These are phyloP conservation scores for Kodamaea sp. DNA, from an alignment of 1,139 yeast species.

Conservation along the genomic window DNA sequence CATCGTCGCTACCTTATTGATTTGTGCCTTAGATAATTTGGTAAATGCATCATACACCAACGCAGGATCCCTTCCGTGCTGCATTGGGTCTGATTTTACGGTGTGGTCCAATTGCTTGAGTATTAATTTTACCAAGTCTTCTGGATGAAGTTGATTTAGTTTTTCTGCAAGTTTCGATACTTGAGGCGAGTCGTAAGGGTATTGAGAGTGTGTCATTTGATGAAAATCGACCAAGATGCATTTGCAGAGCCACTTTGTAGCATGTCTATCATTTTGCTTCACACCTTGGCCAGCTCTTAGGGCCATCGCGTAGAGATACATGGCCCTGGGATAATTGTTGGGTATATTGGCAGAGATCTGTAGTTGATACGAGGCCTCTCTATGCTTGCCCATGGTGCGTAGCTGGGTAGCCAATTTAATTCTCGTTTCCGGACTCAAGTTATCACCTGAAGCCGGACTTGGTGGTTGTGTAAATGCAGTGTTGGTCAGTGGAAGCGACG, in stretches of 20 bases:
- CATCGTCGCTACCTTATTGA: constrained; percentile 28
- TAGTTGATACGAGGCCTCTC: constrained; percentile 71
- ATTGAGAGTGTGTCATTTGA: constrained; percentile 6
- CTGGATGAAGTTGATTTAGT: constrained; percentile 30
- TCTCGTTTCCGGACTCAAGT: constrained; percentile 44
- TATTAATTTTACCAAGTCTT: constrained; percentile 33
- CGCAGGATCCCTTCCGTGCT: constrained; percentile 29
- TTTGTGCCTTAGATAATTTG: constrained; percentile 25
- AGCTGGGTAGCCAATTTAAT: constrained; percentile 54
- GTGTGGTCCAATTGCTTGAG: constrained; percentile 23
- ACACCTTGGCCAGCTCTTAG: constrained; percentile 73
- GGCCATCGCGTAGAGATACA: constrained; percentile 71
- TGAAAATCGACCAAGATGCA: constrained; percentile 27
- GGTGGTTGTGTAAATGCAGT: neutral
- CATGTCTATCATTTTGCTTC: constrained; percentile 54
- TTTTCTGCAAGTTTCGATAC: constrained; percentile 19
- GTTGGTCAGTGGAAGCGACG: neutral
- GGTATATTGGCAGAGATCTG: constrained; percentile 64
- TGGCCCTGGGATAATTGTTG: constrained; percentile 58
- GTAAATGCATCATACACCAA: constrained; percentile 28
- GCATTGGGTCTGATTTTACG: constrained; percentile 19
- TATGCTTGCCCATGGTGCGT: constrained; percentile 58
- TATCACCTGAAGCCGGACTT: constrained; percentile 3
- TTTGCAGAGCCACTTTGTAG: constrained; percentile 62
- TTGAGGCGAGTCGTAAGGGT: constrained; percentile 7